phyloP scores from a whole-genome alignment of 441 rosid species.

The Flueggea neowawraea region DNA sequence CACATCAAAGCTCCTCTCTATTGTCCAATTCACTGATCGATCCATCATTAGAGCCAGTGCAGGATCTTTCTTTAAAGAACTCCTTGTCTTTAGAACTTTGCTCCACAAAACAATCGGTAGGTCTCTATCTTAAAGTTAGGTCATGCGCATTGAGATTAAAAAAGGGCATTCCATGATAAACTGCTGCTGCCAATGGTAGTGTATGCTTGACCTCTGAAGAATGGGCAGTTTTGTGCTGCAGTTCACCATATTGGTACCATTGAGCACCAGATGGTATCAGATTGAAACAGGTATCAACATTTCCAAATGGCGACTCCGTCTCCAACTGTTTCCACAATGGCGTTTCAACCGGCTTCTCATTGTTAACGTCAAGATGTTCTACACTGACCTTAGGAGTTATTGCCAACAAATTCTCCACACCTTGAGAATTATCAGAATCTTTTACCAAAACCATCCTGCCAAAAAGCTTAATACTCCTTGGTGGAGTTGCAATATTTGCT shows the following conservation, averaged over 20 bases:
- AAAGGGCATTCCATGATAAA: constrained; percentile 20
- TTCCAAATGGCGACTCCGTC: constrained; percentile 34
- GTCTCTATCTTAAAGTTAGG: constrained; percentile 4
- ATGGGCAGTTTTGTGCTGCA: constrained; percentile 6
- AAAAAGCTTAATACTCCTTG: constrained; percentile 51
- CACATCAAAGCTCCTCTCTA: constrained; percentile 28
- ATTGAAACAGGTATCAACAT: neutral
- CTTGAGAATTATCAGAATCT: constrained; percentile 17
- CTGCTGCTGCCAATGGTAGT: constrained; percentile 13
- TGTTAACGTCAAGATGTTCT: constrained; percentile 16
- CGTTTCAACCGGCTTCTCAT: constrained; percentile 10
- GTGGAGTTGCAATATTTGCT: constrained; percentile 9
- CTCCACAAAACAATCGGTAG: neutral
- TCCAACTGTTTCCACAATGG: constrained; percentile 18
- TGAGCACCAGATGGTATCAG: constrained; percentile 4
- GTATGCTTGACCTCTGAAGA: constrained; percentile 12
- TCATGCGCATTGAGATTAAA: constrained; percentile 12
- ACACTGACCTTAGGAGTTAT: constrained; percentile 1
- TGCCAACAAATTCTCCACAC: constrained; percentile 7
- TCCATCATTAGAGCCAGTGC: constrained; percentile 30
- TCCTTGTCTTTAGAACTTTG: constrained; percentile 16
- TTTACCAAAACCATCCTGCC: constrained; percentile 48
- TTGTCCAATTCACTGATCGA: constrained; percentile 30
- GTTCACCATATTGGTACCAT: constrained; percentile 7
- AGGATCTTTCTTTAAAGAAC: constrained; percentile 35